Conservation (phyloP, 768 basidiomycete genomes). For the Trametes villosa region DNA sequence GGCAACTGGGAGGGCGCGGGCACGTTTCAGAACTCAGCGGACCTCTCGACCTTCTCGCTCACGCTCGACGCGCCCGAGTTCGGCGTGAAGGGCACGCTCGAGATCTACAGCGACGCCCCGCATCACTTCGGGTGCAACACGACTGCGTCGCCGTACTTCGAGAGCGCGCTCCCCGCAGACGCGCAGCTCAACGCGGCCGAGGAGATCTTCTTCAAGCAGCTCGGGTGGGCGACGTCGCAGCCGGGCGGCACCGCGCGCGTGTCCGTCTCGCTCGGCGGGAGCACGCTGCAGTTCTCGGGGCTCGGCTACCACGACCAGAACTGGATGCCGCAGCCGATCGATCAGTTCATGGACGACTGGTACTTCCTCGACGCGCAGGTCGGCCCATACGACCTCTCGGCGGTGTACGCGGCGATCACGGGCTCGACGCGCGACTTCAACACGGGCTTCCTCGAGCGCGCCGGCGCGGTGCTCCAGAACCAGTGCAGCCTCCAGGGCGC, state of each 20-base stretch:
- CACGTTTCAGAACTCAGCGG: conserved; percentile 23
- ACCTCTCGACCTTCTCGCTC: conserved; percentile 24
- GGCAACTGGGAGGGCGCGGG: conserved; percentile 28
- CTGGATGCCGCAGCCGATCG: conserved; percentile 27
- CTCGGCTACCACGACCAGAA: conserved; percentile 29
- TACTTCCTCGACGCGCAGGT: conserved; percentile 28
- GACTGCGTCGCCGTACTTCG: conserved; percentile 28
- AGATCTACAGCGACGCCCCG: conserved; percentile 20
- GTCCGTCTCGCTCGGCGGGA: conserved; percentile 25
- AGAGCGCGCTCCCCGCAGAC: conserved; percentile 5
- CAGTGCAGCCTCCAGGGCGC: conserved; percentile 30
- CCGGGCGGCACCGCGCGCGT: conserved; percentile 29
- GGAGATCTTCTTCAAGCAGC: conserved; percentile 26
- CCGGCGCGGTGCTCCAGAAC: conserved; percentile 31
- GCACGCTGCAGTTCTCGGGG: conserved; percentile 26
- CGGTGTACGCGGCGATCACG: conserved; percentile 19
- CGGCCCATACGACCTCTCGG: conserved; percentile 30
- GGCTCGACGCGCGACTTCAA: conserved; percentile 25
- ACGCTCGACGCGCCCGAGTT: conserved; percentile 24
- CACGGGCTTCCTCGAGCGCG: conserved; percentile 30
- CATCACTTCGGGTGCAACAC: conserved; percentile 32
- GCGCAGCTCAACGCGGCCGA: conserved; percentile 22
- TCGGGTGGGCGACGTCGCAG: conserved; percentile 30
- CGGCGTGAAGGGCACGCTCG: conserved; percentile 22
- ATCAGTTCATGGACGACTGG: conserved; percentile 28